Evolutionary conservation across 2,329 filamentous ascomycete species (phyloP).

Genomic region (Stachybotrys elegans): DNA sequence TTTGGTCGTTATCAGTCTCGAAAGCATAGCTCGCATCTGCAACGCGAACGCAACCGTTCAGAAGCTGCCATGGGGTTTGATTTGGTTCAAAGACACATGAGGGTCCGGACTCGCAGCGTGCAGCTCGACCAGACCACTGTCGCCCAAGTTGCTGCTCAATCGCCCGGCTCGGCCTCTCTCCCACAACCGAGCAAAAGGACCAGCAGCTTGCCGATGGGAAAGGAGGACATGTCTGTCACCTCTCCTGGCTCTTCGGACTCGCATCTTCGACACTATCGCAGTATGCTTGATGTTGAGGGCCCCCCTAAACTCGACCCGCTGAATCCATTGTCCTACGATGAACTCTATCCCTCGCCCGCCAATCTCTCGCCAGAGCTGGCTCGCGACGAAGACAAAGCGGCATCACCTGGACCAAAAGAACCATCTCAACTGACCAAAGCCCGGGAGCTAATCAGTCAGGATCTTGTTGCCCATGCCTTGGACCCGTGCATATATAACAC

Average conservation of each 20-base stretch:
- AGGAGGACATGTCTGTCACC: conserved; percentile 9
- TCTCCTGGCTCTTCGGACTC: conserved; percentile 3
- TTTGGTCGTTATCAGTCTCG: conserved; percentile 29
- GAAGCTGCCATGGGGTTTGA: conserved; percentile 33
- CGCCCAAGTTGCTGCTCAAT: conserved; percentile 10
- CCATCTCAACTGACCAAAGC: conserved; percentile 3
- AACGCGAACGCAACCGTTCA: conserved; percentile 9
- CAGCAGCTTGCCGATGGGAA: conserved; percentile 20
- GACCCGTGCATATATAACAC: conserved; percentile 6
- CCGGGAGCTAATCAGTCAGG: conserved; percentile 27
- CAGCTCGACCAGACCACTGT: conserved; percentile 36
- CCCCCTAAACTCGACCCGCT: conserved; percentile 39
- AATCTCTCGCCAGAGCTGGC: too few species aligned
- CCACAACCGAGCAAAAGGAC: conserved; percentile 25
- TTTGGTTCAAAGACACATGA: conserved; percentile 37
- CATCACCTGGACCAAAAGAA: not conserved
- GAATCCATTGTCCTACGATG: conserved; percentile 40
- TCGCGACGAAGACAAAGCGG: not conserved
- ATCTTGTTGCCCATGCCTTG: conserved; percentile 18
- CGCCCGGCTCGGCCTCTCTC: conserved; percentile 9
- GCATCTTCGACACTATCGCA: conserved; percentile 34
- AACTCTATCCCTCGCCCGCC: conserved; percentile 39
- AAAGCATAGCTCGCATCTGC: conserved; percentile 17
- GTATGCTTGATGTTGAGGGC: conserved; percentile 49
- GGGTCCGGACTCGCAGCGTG: conserved; percentile 41